These are phyloP conservation scores for Botrytis cinerea DNA, from an alignment of 2,329 filamentous ascomycete species.

Conservation along the genomic window DNA sequence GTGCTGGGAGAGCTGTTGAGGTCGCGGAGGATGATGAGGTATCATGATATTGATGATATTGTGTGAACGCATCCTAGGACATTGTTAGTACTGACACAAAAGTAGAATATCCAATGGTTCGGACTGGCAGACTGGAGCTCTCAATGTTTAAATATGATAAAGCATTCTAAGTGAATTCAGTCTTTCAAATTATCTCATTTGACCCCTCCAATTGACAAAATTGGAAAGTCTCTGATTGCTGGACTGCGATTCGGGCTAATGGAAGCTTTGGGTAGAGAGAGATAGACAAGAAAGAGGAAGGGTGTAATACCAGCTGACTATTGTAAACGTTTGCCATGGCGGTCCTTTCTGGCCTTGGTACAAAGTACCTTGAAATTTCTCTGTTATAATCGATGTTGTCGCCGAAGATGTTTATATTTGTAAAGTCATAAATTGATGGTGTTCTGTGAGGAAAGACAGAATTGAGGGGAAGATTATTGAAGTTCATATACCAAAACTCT, in stretches of 20 bases:
- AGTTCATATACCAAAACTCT: background rate
- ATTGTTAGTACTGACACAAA: background rate
- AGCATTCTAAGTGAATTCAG: background rate
- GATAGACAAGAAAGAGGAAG: background rate
- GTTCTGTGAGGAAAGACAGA: background rate
- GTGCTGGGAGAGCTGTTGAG: constrained; percentile 61
- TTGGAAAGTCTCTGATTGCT: background rate
- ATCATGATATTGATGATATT: constrained; percentile 44
- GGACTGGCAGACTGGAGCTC: background rate
- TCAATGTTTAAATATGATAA: background rate
- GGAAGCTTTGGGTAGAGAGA: background rate
- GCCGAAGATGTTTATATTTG: background rate
- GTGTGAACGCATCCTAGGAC: constrained; percentile 38
- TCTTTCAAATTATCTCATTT: background rate
- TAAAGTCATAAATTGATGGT: background rate
- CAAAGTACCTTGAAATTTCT: background rate
- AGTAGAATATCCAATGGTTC: background rate
- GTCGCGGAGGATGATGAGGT: constrained; percentile 30
- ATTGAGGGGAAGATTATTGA: background rate
- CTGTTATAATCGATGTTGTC: background rate
- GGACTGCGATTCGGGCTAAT: background rate
- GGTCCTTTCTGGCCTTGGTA: background rate
- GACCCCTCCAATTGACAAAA: background rate
- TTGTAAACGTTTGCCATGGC: constrained; percentile 44
- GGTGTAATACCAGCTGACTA: constrained; percentile 45